Base-by-base conservation (phyloP, 495 filamentous ascomycete species). In the Talaromyces proteolyticus region DNA sequence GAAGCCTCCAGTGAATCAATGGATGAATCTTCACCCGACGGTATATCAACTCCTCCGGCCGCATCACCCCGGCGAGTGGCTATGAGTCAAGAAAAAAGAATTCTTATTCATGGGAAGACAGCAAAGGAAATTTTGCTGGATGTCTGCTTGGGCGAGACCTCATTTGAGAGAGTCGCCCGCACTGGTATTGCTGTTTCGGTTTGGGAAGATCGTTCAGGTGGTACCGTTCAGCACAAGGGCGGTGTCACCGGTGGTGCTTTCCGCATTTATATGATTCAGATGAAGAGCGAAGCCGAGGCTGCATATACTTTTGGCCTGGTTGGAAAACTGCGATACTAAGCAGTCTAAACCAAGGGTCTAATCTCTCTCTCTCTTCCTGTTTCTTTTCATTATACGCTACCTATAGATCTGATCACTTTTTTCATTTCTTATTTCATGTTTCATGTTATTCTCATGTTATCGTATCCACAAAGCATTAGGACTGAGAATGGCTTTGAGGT, bases 141-240 rank as follows among this genome's bases (percentile, higher is more conserved):
- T 64, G 88, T 85, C 2, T 88, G 89, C 52, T 72, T 98, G 3
- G 85, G 84, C 3, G 87, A 88, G 64, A 85, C 78, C 54, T 88
- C 85, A 47, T 98, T 98, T 61, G 87, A 90, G 59, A 75, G 88
- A 6, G 74, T 95, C 23, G 91, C 87, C 0, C 73, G 85, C 43
- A 86, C 82, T 38, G 93, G 93, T 6, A 89, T 98, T 58, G 87
- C 90, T 12, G 75, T 94, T 43, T 91, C 82, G 49, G 84, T 97
- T 10, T 89, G 90, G 79, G 86, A 92, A 59, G 88, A 93, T 59
- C 75, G 84, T 37, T 73, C 82, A 19, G 87, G 86, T 20, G 88
- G 88, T 10, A 69, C 75, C 1, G 81, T 82, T 23, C 80, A 82
- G 1, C 74, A 82, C 44, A 74, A 76, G 34, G 93, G 93, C 3